phyloP scores from a whole-genome alignment of 2,329 filamentous ascomycete genomes.

The Fusarium burgessii region DNA sequence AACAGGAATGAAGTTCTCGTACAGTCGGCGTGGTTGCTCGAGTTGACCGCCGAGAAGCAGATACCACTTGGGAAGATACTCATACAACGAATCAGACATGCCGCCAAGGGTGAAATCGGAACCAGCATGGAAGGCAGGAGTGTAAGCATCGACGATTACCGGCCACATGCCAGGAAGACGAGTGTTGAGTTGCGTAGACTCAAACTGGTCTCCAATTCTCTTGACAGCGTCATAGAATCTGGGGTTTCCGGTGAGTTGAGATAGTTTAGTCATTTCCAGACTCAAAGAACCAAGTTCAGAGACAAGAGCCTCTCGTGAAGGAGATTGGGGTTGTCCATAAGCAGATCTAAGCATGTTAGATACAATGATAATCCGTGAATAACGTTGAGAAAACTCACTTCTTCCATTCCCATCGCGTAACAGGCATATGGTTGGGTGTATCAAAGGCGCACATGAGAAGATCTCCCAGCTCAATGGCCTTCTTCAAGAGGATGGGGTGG shows the following conservation, averaged over 20 bases:
- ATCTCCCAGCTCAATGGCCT: constrained; percentile 71
- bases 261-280: constrained; percentile 73
- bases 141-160: constrained; percentile 59
- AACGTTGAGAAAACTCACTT: constrained; percentile 31
- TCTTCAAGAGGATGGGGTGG: constrained; percentile 62
- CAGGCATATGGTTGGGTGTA: constrained; percentile 73
- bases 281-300: constrained; percentile 63
- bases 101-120: constrained; percentile 67
- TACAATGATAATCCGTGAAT: not conserved
- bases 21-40: constrained; percentile 48
- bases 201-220: constrained; percentile 67
- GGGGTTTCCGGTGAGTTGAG: constrained; percentile 70
- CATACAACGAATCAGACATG: constrained; percentile 69
- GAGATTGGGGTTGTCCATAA: constrained; percentile 41
- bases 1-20: constrained; percentile 54
- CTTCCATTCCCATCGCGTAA: constrained; percentile 47
- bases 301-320: constrained; percentile 41
- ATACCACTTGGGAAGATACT: constrained; percentile 76
- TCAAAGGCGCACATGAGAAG: constrained; percentile 74
- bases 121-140: constrained; percentile 43
- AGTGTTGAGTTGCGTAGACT: constrained; percentile 64
- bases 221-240: constrained; percentile 72
- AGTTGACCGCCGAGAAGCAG: constrained; percentile 72
- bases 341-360: constrained; percentile 39
- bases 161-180: constrained; percentile 74